Evolutionary conservation across 2,329 filamentous ascomycete species (phyloP).

Genomic region (Alternaria consortialis): DNA sequence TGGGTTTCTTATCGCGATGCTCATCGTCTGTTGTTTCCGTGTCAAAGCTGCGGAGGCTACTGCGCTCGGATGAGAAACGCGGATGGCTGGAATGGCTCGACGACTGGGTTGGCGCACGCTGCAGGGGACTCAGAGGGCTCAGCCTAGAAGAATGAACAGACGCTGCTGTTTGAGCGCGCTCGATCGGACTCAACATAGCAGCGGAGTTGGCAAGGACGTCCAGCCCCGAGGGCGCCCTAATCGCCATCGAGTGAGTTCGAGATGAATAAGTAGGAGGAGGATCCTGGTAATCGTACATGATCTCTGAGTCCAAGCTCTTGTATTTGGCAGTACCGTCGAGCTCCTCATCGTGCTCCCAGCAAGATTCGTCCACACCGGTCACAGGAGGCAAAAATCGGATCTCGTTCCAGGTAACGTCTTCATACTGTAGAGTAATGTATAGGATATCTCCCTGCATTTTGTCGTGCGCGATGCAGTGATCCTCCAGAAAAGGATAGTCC

Average conservation of each 20-base stretch:
- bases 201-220: conserved; percentile 51
- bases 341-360: conserved; percentile 52
- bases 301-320: conserved; percentile 51
- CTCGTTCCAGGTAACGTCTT: conserved; percentile 53
- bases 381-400: conserved; percentile 48
- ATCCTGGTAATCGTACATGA: conserved; percentile 55
- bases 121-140: conserved; percentile 22
- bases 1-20: conserved; percentile 54
- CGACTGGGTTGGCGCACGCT: conserved; percentile 23
- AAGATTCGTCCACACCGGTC: conserved; percentile 46
- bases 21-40: conserved; percentile 50
- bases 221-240: conserved; percentile 49
- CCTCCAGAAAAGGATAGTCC: conserved; percentile 53
- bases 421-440: conserved; percentile 52
- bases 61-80: conserved; percentile 47
- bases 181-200: conserved; percentile 47
- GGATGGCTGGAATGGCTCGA: conserved; percentile 31
- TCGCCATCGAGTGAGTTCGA: conserved; percentile 51
- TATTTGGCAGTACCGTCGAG: conserved; percentile 50
- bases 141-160: conserved; percentile 21
- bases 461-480: conserved; percentile 54
- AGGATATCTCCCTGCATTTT: conserved; percentile 54
- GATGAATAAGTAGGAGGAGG: conserved; percentile 55
- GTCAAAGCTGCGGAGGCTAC: conserved; percentile 50
- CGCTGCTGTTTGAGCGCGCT: conserved; percentile 39